Conservation (phyloP, 306 rosid genomes). For the Ochetophila trinervis region DNA sequence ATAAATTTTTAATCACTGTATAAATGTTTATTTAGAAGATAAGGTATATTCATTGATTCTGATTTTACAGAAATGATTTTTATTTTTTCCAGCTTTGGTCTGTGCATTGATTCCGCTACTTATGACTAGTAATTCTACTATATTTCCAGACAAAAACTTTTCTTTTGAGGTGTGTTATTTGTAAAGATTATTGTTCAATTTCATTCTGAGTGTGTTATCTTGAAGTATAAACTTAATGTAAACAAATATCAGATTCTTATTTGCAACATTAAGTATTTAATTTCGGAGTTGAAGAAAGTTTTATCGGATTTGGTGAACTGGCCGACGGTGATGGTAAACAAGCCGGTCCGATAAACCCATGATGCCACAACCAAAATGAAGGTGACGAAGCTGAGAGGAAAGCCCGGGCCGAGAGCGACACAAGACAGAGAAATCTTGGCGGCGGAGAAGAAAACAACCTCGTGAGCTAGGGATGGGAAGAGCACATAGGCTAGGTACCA, state of each 20-base stretch:
- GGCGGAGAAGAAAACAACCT: constrained; percentile 57
- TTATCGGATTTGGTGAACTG: constrained; percentile 54
- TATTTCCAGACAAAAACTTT: constrained; percentile 77
- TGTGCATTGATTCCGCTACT: constrained; percentile 91
- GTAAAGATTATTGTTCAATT: constrained; percentile 3
- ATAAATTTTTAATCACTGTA: background rate
- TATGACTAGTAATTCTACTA: constrained; percentile 77
- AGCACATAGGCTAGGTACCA: constrained; percentile 55
- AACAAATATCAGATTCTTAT: too few species aligned
- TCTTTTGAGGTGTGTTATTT: constrained; percentile 60
- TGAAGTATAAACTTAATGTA: too few species aligned
- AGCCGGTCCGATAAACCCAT: constrained; percentile 76
- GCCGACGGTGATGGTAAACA: constrained; percentile 52
- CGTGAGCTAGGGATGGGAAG: constrained; percentile 71
- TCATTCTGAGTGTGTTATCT: background rate
- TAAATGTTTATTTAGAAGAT: background rate
- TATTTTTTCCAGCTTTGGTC: constrained; percentile 85
- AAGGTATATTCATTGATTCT: constrained; percentile 18
- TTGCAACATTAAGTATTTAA: too few species aligned
- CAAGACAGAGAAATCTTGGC: constrained; percentile 44
- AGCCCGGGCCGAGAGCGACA: constrained; percentile 20
- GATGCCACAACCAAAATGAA: constrained; percentile 53
- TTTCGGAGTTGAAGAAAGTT: constrained; percentile 87
- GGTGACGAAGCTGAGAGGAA: constrained; percentile 44
- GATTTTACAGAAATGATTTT: constrained; percentile 19